phyloP scores from a whole-genome alignment of 768 basidiomycete species.

The Russula sp. region DNA sequence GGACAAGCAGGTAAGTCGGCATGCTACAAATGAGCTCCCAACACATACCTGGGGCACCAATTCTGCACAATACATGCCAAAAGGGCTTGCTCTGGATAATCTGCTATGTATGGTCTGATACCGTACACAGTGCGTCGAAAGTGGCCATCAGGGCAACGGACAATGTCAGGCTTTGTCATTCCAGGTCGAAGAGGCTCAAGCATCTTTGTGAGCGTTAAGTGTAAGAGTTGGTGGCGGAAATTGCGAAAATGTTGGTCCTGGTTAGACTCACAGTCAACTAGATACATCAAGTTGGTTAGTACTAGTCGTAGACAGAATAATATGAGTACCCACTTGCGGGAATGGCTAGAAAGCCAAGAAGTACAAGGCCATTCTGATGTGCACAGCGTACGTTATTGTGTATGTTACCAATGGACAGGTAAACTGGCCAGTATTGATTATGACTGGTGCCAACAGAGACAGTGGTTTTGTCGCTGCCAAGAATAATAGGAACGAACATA shows the following conservation, averaged over 20 bases:
- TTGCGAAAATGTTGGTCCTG: constrained; percentile 15
- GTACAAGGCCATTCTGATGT: constrained; percentile 27
- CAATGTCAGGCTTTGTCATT: constrained; percentile 21
- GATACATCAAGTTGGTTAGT: not conserved
- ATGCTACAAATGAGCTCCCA: too few relatives aligned
- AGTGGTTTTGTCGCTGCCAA: constrained; percentile 29
- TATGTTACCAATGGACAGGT: constrained; percentile 26
- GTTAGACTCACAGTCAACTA: not conserved
- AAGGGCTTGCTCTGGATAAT: constrained; percentile 36
- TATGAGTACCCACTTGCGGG: constrained; percentile 26
- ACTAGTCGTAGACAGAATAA: not conserved
- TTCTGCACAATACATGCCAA: constrained; percentile 29
- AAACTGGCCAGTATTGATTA: constrained; percentile 27
- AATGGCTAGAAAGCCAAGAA: constrained; percentile 29
- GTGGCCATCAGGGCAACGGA: constrained; percentile 32
- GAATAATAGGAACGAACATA: constrained; percentile 24
- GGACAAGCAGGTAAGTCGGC: not conserved
- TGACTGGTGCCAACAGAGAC: constrained; percentile 28
- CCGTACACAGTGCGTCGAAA: constrained; percentile 30
- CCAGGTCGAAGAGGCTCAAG: not conserved
- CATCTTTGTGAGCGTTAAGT: not conserved
- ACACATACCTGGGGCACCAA: constrained; percentile 28
- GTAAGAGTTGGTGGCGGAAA: constrained; percentile 26
- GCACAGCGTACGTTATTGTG: constrained; percentile 24
- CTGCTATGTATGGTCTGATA: constrained; percentile 35